Base-by-base conservation (phyloP, 352 stramenopile genomes). In the Globisporangium rhizosaccharum region DNA sequence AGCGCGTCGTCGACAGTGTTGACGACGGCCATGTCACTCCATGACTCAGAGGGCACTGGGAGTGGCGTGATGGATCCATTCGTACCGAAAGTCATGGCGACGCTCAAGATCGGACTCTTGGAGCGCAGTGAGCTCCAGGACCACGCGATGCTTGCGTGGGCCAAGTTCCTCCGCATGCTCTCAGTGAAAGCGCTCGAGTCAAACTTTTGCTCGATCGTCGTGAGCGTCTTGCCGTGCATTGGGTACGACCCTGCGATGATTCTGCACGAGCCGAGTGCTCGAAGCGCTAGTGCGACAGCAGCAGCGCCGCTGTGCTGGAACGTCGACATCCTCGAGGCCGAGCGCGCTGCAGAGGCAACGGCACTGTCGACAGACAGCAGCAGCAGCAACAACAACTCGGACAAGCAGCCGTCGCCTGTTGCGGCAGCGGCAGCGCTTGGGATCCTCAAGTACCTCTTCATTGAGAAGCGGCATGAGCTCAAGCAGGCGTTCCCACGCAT, bases 41-140 rank as follows among this genome's bases (percentile, higher is more conserved):
- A 75, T 37, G 66, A 70, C n/a, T 48, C 52, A 18, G 58, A 78
- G n/a, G 49, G 61, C 45, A 42, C 66, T 46, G 61, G 62, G 51
- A 66, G 57, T 15, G 72, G 66, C 60, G 82, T 79, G 18, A 65
- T 96, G 11, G 87, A 96, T 59, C 62, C 82, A 20, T 96, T 91
- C 65, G 75, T 96, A 17, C 87, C 87, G 2, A 96, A 96, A 64
- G 83, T 96, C 41, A 96, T 96, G 87, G 87, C 85, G 25, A 94
- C 85, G 23, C 66, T 96, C 5, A 96, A 96, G 60, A 72, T 91
- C 9, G 83, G 78, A 26, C 61, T 93, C 9, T 66, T 64, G 33
- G 85, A 94, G 46, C 56, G 48, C 23, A 12, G 33, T 12, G 65
- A 73, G 23, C 62, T 94, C 46, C 71, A 83, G 62, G 69, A 76